phyloP scores from a whole-genome alignment of 352 stramenopile genomes.

The Globisporangium parvum region DNA sequence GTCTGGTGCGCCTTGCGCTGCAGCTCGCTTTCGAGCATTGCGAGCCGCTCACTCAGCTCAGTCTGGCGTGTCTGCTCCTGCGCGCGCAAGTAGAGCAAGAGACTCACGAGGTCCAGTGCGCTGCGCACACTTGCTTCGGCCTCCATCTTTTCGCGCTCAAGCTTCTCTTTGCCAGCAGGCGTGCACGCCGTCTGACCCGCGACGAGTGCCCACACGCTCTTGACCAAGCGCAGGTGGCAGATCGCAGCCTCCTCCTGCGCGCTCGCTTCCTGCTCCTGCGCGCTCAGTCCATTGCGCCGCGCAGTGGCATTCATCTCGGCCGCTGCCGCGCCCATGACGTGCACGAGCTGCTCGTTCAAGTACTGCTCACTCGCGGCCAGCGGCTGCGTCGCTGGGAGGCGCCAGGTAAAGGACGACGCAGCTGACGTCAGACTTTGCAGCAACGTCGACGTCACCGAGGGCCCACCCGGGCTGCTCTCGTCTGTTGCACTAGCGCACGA shows the following conservation, averaged over 20 bases:
- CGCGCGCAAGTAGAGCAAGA: constrained; percentile 46
- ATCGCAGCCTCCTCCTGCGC: constrained; percentile 7
- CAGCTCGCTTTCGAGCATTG: constrained; percentile 37
- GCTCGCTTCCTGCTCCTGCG: not conserved
- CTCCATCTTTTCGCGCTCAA: constrained; percentile 19
- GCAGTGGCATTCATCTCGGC: constrained; percentile 5
- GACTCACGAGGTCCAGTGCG: constrained; percentile 68
- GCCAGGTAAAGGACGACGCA: constrained; percentile 26
- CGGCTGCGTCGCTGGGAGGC: constrained; percentile 33
- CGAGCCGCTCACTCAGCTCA: constrained; percentile 37
- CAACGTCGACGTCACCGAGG: constrained; percentile 5
- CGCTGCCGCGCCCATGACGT: constrained; percentile 20
- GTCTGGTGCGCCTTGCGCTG: constrained; percentile 45
- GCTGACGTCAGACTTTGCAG: constrained; percentile 6
- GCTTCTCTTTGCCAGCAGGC: constrained; percentile 9
- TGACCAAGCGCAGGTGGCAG: constrained; percentile 8
- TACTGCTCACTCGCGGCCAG: constrained; percentile 42
- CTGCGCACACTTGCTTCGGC: constrained; percentile 40
- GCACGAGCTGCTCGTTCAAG: constrained; percentile 63
- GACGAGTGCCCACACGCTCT: constrained; percentile 12
- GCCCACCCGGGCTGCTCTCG: not conserved
- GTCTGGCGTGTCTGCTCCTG: constrained; percentile 51
- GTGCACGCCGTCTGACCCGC: constrained; percentile 5
- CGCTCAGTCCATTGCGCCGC: constrained; percentile 3
- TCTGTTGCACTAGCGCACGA: not conserved